Base-by-base conservation (phyloP, 306 rosid species). In the Quillaja saponaria region DNA sequence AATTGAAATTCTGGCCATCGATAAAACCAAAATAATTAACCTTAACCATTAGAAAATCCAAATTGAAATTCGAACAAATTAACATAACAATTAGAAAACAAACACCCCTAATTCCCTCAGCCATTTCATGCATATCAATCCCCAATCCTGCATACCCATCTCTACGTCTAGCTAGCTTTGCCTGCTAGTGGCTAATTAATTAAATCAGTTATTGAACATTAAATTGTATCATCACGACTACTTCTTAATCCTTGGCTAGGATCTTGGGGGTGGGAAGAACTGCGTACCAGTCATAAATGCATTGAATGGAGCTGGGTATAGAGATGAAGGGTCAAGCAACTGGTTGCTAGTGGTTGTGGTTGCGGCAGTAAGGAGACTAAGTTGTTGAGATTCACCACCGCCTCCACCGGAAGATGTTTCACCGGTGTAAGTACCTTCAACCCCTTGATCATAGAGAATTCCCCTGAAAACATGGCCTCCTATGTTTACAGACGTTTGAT, bases 211-310 rank as follows among this genome's bases (percentile, higher is more conserved):
- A 39, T 2, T 12, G 44, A 39, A 12, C 12, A 39, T 7, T 3
- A 39, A 8, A 8, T 39, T 8, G 10, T 39, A 39, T 39, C 10
- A 3, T 39, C 4, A 39, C 5, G 1, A 12, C 44, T 39, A 39
- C 44, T 8, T 10, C 6, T 5, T 37, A 37, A 10, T 37, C 44
- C 44, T 39, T 51, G 31, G 64, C 61, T 76, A 88, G 71, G 95
- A 83, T 82, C 91, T 80, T 42, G 97, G 85, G 62, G 86, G 83
- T 64, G 87, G 97, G 86, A 83, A 94, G 84, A 84, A 84, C 71
- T 86, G 96, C 90, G 95, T 86, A 87, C 96, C 96, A 69, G 99
- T 86, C 85, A 89, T 73, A 78, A 89, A 94, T 49, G 97, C 96
- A 60, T 85, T 89, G 25, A 94, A 67, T 6, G 90, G 87, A 74